Evolutionary conservation across 306 rosid species (phyloP).

Genomic region (Hippophae tibetana): DNA sequence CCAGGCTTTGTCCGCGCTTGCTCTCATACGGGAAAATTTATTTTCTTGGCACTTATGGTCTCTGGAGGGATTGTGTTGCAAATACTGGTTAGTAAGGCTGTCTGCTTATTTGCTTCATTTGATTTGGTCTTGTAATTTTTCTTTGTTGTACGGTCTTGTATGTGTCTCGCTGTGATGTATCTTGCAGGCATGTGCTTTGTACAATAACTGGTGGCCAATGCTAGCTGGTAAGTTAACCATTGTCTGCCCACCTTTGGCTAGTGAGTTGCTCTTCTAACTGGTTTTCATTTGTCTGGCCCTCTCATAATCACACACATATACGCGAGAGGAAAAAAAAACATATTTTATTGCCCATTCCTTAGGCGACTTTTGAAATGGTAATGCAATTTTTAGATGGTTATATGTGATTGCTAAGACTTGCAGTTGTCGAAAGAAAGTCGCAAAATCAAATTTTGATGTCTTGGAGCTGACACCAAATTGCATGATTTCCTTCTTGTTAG

Average conservation of each 20-base stretch:
- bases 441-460: too few relatives aligned
- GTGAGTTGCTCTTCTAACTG: neutral
- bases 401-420: too few relatives aligned
- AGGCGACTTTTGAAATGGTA: too few relatives aligned
- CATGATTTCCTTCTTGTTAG: neutral
- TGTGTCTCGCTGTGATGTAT: conserved; percentile 16
- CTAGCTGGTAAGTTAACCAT: conserved; percentile 46
- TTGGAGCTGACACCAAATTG: too few relatives aligned
- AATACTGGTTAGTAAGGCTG: conserved; percentile 57
- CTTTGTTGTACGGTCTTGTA: neutral
- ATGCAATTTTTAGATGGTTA: too few relatives aligned
- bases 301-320: neutral
- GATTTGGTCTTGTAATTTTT: neutral
- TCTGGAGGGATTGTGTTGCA: conserved; percentile 81
- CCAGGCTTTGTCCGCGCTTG: conserved; percentile 60
- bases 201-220: conserved; percentile 99
- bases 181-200: conserved; percentile 88
- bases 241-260: neutral
- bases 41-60: conserved; percentile 68
- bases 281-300: neutral
- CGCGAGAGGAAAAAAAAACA: too few relatives aligned
- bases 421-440: too few relatives aligned
- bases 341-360: too few relatives aligned
- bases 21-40: conserved; percentile 61
- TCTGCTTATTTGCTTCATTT: conserved; percentile 8